These are phyloP conservation scores for Trichosporon ovoides DNA, from an alignment of 1,284 basidiomycete species.

Conservation along the genomic window DNA sequence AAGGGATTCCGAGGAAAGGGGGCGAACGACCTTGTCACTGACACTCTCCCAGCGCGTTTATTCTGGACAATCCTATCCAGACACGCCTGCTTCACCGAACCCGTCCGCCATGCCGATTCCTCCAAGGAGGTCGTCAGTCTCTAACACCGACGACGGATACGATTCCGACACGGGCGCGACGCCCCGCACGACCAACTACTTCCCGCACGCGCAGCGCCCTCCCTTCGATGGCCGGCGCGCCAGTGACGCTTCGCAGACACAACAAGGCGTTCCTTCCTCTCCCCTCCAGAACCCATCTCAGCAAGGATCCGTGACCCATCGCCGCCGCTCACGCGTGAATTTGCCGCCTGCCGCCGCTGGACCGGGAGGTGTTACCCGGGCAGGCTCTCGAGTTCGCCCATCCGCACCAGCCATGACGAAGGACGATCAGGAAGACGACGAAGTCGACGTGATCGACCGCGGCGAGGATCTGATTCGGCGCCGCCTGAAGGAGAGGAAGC, in stretches of 20 bases:
- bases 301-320: background rate
- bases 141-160: background rate
- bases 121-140: background rate
- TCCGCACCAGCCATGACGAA: conserved; percentile 4
- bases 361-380: conserved; percentile 7
- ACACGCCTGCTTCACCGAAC: conserved; percentile 8
- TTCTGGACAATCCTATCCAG: background rate
- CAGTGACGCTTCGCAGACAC: background rate
- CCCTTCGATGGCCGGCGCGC: background rate
- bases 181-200: conserved; percentile 4
- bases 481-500: conserved; percentile 52
- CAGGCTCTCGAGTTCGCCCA: conserved; percentile 16
- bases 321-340: background rate
- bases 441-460: conserved; percentile 51
- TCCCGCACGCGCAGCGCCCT: background rate
- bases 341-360: background rate
- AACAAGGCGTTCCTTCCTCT: background rate
- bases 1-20: background rate
- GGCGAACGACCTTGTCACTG: background rate
- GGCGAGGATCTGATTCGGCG: conserved; percentile 55
- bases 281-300: background rate
- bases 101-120: conserved; percentile 7
- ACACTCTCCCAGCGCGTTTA: conserved; percentile 1
- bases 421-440: conserved; percentile 49
- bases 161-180: conserved; percentile 1